Evolutionary conservation across 225 moss, liverwort and hornwort genomes (phyloP), one percentile per base, ranked within the genome.

Genomic region (Bryum argenteum): DNA sequence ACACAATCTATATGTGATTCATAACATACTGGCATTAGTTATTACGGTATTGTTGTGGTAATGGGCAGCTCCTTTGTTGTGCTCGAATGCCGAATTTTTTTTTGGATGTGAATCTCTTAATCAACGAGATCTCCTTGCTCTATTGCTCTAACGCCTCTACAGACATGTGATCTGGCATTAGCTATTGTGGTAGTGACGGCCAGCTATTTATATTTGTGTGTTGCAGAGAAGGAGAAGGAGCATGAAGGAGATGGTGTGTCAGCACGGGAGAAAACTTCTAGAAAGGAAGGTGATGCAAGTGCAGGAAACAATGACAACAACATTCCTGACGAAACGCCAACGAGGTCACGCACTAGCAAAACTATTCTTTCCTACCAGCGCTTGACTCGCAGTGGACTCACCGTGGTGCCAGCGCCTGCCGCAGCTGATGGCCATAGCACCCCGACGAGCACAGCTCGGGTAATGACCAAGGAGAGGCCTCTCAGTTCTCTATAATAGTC

Each of bases 211-310:
- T 4, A 33, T 33, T 3, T 33, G 33, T 48, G 62, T 6, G 42
- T 8, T 38, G 53, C 72, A 78, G 78, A 72, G n/a, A 72, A 44
- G 78, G 72, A 78, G 65, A 19, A 77, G 50, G 71, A 77, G 71
- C 26, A 70, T 24, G 77, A 71, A 33, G 33, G 33, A 33, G 33
- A 33, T 16, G 65, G 56, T 38, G 62, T 51, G 59, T 79, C 56
- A 17, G 76, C 33, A 43, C 18, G 76, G 47, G 40, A 76, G 2
- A 55, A 62, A 16, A 43, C 65, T 20, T 54, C 28, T 16, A 66
- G 24, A 33, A 55, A 65, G 50, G 76, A 77, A n/a, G 67, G 51
- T n/a, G 66, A 71, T 54, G 61, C 40, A 38, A 63, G 42, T 37
- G 42, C 71, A 45, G 72, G 39, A 15, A 68, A 72, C 7, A 44